Evolutionary conservation across 106 monocot genomes (phyloP).

Genomic region (Agapanthus africanus): DNA sequence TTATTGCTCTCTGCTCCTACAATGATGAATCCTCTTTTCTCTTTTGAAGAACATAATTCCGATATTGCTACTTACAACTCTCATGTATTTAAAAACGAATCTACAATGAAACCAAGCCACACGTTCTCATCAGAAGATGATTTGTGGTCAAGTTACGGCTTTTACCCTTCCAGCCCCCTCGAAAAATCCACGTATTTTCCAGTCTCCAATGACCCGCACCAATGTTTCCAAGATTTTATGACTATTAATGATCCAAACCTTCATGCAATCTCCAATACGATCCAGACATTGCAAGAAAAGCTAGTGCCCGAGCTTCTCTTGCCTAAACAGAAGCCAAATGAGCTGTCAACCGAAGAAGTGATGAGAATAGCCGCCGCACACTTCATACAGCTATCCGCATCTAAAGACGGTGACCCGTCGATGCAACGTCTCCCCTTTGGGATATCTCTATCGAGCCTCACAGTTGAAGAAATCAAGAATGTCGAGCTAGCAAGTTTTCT

Average conservation of each 20-base stretch:
- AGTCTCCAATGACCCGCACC: background rate
- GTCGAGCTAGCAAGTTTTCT: slow-evolving; percentile 12
- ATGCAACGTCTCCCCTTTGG: background rate
- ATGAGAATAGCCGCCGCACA: slow-evolving; percentile 13
- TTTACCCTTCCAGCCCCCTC: background rate
- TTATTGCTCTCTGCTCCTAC: background rate
- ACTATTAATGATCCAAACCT: background rate
- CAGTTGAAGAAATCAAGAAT: background rate
- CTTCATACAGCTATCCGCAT: slow-evolving; percentile 9
- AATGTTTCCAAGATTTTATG: background rate
- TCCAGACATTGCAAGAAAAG: background rate
- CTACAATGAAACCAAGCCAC: background rate
- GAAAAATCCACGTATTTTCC: background rate
- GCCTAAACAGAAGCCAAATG: background rate
- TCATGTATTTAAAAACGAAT: background rate
- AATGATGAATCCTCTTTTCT: background rate
- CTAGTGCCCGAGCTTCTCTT: background rate
- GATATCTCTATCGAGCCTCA: background rate
- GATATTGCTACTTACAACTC: background rate
- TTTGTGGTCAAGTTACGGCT: background rate
- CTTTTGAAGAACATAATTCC: background rate
- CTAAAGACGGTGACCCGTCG: background rate
- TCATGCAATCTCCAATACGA: background rate
- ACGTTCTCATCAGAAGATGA: background rate
- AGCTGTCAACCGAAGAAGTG: slow-evolving; percentile 14